These are phyloP conservation scores for Plantago lanceolata DNA, from an alignment of 305 asterid species.

Conservation along the genomic window DNA sequence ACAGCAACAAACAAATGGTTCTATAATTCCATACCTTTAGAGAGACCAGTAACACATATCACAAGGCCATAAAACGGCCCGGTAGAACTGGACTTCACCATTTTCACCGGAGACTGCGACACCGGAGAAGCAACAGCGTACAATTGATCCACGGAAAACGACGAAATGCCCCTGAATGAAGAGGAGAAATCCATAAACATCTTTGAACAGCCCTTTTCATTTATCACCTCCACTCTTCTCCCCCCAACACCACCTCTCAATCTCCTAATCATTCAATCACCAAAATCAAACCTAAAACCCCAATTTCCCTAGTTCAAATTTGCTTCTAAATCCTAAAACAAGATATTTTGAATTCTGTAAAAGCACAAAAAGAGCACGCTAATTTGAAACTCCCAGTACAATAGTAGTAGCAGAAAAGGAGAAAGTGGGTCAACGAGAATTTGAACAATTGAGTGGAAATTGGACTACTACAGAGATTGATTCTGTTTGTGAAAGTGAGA, in stretches of 20 bases:
- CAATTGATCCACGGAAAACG: conserved; percentile 51
- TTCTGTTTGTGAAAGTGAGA: conserved; percentile 19
- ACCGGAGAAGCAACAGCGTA: conserved; percentile 48
- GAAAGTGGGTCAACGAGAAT: conserved; percentile 44
- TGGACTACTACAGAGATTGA: conserved; percentile 16
- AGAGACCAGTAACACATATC: conserved; percentile 90
- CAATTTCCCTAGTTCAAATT: conserved; percentile 6
- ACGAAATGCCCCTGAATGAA: conserved; percentile 60
- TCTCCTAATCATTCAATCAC: conserved; percentile 25
- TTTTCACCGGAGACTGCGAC: conserved; percentile 37
- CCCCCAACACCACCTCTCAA: conserved; percentile 44
- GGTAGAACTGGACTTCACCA: conserved; percentile 25
- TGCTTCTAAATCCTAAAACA: background rate
- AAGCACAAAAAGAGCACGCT: conserved; percentile 25
- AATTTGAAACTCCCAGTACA: conserved; percentile 11
- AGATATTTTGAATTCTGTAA: background rate
- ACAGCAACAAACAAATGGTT: too few species aligned
- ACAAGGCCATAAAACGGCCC: conserved; percentile 80
- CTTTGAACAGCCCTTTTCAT: conserved; percentile 86
- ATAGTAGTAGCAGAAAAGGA: background rate
- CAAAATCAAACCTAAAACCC: background rate
- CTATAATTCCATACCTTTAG: conserved; percentile 55
- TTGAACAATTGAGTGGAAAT: conserved; percentile 18
- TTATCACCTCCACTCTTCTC: conserved; percentile 66
- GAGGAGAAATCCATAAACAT: conserved; percentile 61